A percentile compares a stretch with the other conserved stretches of the same genome.
phyloP scores from a whole-genome alignment of 2,329 filamentous ascomycete genomes.

The Graphilbum sp. region DNA sequence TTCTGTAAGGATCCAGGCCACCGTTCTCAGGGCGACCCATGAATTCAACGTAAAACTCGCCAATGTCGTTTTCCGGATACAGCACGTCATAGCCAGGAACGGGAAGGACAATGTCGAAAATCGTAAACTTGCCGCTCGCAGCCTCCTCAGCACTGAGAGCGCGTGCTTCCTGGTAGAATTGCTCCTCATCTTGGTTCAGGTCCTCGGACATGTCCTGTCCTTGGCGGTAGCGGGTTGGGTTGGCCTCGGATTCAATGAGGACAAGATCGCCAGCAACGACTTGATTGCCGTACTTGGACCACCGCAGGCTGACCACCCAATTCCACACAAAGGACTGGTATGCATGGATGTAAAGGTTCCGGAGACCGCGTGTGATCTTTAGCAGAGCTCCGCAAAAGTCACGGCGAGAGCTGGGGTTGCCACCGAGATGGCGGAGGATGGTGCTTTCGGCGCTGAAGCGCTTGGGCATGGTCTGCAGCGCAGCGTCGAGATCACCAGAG shows the following conservation, averaged over 20 bases:
- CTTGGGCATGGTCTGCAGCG: conserved; percentile 53
- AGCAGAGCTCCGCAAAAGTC: conserved; percentile 74
- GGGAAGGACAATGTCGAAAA: conserved; percentile 82
- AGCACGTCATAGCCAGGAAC: conserved; percentile 81
- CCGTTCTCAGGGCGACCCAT: conserved; percentile 73
- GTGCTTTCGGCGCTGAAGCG: conserved; percentile 68
- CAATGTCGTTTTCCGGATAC: conserved; percentile 72
- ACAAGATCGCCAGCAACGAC: conserved; percentile 81
- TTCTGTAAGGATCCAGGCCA: conserved; percentile 62
- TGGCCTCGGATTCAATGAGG: conserved; percentile 27
- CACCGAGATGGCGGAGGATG: conserved; percentile 61
- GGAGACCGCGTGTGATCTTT: conserved; percentile 63
- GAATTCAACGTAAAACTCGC: conserved; percentile 69
- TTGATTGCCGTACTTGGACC: conserved; percentile 53
- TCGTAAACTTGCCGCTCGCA: conserved; percentile 55
- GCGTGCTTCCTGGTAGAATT: conserved; percentile 41
- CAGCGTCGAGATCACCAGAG: conserved; percentile 39
- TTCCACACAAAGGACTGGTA: conserved; percentile 97
- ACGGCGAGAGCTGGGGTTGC: conserved; percentile 29
- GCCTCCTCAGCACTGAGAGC: conserved; percentile 64
- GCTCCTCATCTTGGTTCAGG: conserved; percentile 25
- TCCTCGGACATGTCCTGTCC: conserved; percentile 51
- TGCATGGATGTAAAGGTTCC: conserved; percentile 91
- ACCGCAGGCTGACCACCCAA: conserved; percentile 62
- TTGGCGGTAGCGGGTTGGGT: conserved; percentile 17